These are phyloP conservation scores for Maudiozyma serrabonitensis DNA, from an alignment of 805 yeast genomes.

Conservation along the genomic window DNA sequence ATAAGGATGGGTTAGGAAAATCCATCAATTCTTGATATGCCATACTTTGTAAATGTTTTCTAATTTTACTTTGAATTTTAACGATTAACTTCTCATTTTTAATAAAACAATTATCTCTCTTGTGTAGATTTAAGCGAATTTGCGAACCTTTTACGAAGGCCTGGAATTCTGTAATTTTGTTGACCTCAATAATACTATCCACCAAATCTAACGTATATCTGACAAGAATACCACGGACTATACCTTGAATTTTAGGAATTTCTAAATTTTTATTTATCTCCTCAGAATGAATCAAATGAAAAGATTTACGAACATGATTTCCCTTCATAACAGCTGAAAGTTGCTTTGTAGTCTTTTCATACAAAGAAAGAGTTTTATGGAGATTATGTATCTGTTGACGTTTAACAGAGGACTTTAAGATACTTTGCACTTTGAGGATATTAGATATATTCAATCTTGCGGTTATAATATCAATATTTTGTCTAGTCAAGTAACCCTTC, in stretches of 20 bases:
- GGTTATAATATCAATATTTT: not conserved
- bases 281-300: not conserved
- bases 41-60: slow-evolving; percentile 54
- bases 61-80: slow-evolving; percentile 63
- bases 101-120: slow-evolving; percentile 39
- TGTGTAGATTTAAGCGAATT: slow-evolving; percentile 31
- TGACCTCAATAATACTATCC: slow-evolving; percentile 43
- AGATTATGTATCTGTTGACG: not conserved
- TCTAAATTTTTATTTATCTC: slow-evolving; percentile 25
- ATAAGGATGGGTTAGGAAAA: slow-evolving; percentile 66
- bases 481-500: not conserved
- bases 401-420: not conserved
- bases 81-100: slow-evolving; percentile 50
- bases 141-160: slow-evolving; percentile 41
- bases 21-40: slow-evolving; percentile 68
- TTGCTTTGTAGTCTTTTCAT: not conserved
- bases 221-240: slow-evolving; percentile 51
- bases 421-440: not conserved
- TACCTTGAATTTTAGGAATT: slow-evolving; percentile 43
- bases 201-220: slow-evolving; percentile 48
- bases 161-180: slow-evolving; percentile 40
- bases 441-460: not conserved
- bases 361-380: slow-evolving; percentile 8
- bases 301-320: slow-evolving; percentile 1
- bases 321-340: slow-evolving; percentile 14